Evolutionary conservation across 1,284 basidiomycete species (phyloP).

Genomic region (Ceratobasidium sp.): DNA sequence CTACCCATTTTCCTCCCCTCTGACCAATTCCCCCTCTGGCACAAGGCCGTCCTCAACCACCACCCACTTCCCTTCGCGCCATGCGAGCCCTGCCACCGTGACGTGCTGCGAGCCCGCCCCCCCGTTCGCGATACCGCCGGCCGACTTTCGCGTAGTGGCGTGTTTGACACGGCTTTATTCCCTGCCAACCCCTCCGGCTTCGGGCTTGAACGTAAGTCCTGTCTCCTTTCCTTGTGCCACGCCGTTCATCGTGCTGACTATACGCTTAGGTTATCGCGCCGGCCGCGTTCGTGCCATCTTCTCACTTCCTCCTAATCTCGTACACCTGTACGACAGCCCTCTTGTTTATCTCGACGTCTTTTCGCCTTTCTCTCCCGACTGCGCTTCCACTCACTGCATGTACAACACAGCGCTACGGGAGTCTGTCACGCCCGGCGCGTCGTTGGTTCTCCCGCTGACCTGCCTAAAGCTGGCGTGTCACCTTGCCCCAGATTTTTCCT

Average conservation of each 20-base stretch:
- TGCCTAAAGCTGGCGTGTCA: slow-evolving; percentile 3
- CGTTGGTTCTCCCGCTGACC: background rate
- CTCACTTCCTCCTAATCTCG: background rate
- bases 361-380: background rate
- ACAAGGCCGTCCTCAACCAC: background rate
- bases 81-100: background rate
- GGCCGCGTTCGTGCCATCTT: slow-evolving; percentile 24
- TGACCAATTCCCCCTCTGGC: slow-evolving; percentile 5
- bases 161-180: slow-evolving; percentile 3
- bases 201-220: background rate
- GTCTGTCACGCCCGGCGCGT: background rate
- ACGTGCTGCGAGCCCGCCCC: background rate
- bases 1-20: background rate
- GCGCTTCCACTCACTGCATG: background rate
- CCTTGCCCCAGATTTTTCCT: slow-evolving; percentile 7
- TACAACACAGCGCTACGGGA: background rate
- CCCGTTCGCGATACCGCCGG: background rate
- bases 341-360: slow-evolving; percentile 16
- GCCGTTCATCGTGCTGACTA: too few species aligned
- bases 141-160: background rate
- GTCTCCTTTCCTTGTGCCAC: too few species aligned
- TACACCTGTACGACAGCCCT: background rate
- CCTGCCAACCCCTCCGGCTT: background rate
- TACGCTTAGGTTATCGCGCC: slow-evolving; percentile 1
- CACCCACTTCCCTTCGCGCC: background rate